Evolutionary conservation across 306 rosid species (phyloP), one percentile per base, ranked within the genome.

Genomic region (Lagenaria siceraria): DNA sequence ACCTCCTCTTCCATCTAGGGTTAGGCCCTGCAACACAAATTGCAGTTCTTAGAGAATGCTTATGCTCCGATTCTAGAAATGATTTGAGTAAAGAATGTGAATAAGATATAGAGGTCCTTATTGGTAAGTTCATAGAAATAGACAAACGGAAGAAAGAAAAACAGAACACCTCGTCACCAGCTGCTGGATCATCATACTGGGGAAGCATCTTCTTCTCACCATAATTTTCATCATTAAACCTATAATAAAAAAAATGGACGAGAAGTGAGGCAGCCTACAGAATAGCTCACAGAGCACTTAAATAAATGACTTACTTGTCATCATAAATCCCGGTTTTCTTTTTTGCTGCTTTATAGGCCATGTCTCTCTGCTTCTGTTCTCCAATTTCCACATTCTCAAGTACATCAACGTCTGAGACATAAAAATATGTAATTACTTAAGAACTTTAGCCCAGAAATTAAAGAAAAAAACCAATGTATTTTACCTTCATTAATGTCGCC

Each of bases 311-410:
- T 85, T 90, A 92, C 97, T 92, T 95, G 82, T 95, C 97, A 74
- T 70, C 93, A 66, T 90, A 95, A 61, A 80, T 72, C 64, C 97
- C 99, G 5, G 83, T 77, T 89, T 92, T 95, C 87, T 90, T 92
- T 87, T 90, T 90, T 66, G 97, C 88, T 77, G 97, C 97, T 83
- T 88, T 90, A 81, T 95, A 92, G 76, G 99, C 97, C 1, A 89
- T 92, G 74, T 92, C 87, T 62, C 97, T 86, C 48, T 46, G 86
- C 85, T 89, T 92, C 83, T 95, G 99, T 79, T 95, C 99, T 71
- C 97, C 99, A 74, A 95, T 80, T 85, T 95, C 97, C 79, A 95
- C 85, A 66, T 95, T 92, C 87, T 92, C 99, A 84, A 95, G 99
- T 96, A 92, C 86, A 81, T 92, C 99, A 74, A 84, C 31, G 4